These are phyloP conservation scores for Spirogloea muscicola DNA, from an alignment of 139 green algal genomes.

Conservation along the genomic window DNA sequence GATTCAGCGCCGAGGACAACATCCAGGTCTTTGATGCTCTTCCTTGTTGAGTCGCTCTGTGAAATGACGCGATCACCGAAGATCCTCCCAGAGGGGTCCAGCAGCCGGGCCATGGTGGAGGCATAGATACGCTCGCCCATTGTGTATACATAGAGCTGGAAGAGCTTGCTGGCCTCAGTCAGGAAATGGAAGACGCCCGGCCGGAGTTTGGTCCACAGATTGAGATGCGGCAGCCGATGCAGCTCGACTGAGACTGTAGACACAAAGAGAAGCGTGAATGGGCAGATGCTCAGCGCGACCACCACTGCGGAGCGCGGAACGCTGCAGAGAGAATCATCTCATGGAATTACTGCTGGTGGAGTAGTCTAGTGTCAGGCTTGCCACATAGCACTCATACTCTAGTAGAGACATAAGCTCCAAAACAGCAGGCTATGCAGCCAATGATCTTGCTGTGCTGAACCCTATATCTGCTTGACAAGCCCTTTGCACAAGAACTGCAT, in stretches of 20 bases:
- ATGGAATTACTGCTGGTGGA: too few relatives aligned
- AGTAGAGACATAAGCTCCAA: too few relatives aligned
- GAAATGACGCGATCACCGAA: conserved; percentile 60
- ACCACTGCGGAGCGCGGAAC: too few relatives aligned
- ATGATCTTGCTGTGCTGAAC: too few relatives aligned
- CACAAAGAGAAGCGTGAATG: too few relatives aligned
- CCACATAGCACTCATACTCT: too few relatives aligned
- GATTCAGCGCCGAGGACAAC: conserved; percentile 73
- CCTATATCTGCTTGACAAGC: too few relatives aligned
- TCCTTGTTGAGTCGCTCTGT: conserved; percentile 51
- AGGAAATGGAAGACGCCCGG: conserved; percentile 63
- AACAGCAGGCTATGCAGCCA: too few relatives aligned
- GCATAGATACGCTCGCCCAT: conserved; percentile 89
- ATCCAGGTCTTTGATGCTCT: conserved; percentile 73
- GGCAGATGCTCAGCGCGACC: too few relatives aligned
- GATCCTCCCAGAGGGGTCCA: conserved; percentile 63
- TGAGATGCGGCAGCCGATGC: conserved; percentile 62
- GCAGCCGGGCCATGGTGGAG: conserved; percentile 71
- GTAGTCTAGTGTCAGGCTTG: too few relatives aligned
- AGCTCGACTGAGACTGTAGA: conserved; percentile 2
- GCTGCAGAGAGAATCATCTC: too few relatives aligned
- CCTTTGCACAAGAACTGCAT: too few relatives aligned
- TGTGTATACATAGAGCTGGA: conserved; percentile 92
- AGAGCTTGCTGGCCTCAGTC: conserved; percentile 50
- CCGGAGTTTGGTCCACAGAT: conserved; percentile 91